phyloP scores from a whole-genome alignment of 805 yeast genomes.

The Suhomyces kilbournensis region DNA sequence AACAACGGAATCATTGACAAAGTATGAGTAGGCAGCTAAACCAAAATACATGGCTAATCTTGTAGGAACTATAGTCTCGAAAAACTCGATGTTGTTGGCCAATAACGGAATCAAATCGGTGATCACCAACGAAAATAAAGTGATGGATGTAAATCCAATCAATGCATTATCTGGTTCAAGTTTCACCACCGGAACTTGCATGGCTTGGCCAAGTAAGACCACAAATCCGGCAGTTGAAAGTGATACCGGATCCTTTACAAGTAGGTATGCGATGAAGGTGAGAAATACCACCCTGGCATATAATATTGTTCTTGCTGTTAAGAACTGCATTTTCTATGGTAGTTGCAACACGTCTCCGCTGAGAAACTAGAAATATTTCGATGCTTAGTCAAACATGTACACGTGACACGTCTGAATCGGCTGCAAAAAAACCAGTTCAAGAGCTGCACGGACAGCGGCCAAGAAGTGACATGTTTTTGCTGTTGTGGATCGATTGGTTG shows the following conservation, averaged over 20 bases:
- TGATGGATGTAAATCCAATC: slow-evolving; percentile 47
- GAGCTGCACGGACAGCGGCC: not conserved
- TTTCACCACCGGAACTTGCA: slow-evolving; percentile 43
- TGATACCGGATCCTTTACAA: slow-evolving; percentile 47
- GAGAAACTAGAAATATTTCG: not conserved
- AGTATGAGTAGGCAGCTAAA: slow-evolving; percentile 48
- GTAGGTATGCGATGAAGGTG: slow-evolving; percentile 41
- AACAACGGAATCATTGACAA: slow-evolving; percentile 43
- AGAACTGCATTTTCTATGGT: slow-evolving; percentile 43
- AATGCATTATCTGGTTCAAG: slow-evolving; percentile 40
- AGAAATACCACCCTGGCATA: slow-evolving; percentile 48
- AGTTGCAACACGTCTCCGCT: not conserved
- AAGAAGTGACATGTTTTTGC: not conserved
- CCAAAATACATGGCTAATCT: slow-evolving; percentile 51
- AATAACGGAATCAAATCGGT: slow-evolving; percentile 60
- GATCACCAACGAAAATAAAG: slow-evolving; percentile 44
- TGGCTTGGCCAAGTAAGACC: slow-evolving; percentile 56
- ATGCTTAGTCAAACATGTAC: not conserved
- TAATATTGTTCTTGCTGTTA: slow-evolving; percentile 48
- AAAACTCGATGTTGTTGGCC: slow-evolving; percentile 45
- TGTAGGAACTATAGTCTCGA: slow-evolving; percentile 59
- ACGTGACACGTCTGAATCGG: not conserved
- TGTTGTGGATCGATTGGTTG: not conserved
- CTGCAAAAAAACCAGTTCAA: not conserved
- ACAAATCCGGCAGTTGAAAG: slow-evolving; percentile 46